Conservation (phyloP, 176 grass and related monocot species). For the Pontederia paniculata region DNA sequence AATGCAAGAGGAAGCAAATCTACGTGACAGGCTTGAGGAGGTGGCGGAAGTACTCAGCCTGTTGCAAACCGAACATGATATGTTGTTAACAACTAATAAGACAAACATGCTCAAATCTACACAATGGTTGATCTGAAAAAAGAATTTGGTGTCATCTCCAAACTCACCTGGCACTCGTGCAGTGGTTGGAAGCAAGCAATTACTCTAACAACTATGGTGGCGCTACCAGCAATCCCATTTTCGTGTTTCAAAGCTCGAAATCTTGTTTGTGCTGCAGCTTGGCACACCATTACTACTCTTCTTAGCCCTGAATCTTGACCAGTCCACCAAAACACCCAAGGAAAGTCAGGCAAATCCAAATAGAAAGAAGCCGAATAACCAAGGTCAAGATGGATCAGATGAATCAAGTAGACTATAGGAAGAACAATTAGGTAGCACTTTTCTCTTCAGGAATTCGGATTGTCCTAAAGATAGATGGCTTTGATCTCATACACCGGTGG, state of each 20-base stretch:
- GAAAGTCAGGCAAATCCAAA: conserved; percentile 18
- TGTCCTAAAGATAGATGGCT: not conserved
- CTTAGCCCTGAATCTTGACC: conserved; percentile 17
- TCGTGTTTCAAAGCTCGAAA: conserved; percentile 90
- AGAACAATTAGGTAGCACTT: too few species aligned
- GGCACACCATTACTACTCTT: conserved; percentile 88
- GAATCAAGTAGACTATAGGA: not conserved
- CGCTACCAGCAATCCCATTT: conserved; percentile 43
- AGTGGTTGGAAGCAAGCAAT: conserved; percentile 73
- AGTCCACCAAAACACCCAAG: conserved; percentile 23
- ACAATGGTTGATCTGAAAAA: too few species aligned
- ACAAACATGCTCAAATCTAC: not conserved
- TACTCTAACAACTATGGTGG: conserved; percentile 54
- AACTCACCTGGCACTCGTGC: conserved; percentile 81
- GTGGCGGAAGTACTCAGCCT: conserved; percentile 96
- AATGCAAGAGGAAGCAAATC: conserved; percentile 24
- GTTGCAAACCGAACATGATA: conserved; percentile 21
- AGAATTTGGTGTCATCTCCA: conserved; percentile 2
- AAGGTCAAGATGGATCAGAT: not conserved
- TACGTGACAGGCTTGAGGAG: conserved; percentile 97
- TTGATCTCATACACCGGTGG: not conserved
- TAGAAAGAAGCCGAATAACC: conserved; percentile 2
- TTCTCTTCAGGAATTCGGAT: not conserved
- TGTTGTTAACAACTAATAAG: conserved; percentile 9
- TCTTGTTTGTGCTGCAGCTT: conserved; percentile 70